Conservation (phyloP, 192 early-diverging fungal genomes). For the Gaertneriomyces sp. region DNA sequence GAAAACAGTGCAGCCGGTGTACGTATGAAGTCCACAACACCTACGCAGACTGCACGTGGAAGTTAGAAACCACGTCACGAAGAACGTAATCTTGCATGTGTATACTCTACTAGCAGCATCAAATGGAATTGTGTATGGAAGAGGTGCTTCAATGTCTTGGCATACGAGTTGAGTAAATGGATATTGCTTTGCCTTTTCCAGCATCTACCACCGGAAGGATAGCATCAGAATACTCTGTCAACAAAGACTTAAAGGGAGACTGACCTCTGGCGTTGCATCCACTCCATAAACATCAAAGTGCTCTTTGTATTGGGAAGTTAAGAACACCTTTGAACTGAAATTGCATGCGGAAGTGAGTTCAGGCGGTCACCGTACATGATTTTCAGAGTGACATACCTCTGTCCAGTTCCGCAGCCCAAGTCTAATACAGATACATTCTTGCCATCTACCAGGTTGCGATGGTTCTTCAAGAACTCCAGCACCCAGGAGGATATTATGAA, state of each 20-base stretch:
- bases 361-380: background rate
- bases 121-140: conserved; percentile 15
- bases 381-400: conserved; percentile 14
- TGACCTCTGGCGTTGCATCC: conserved; percentile 35
- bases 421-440: conserved; percentile 14
- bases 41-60: conserved; percentile 25
- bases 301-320: conserved; percentile 4
- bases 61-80: conserved; percentile 3
- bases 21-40: conserved; percentile 29
- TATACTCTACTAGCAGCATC: conserved; percentile 21
- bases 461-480: conserved; percentile 5
- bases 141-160: conserved; percentile 26
- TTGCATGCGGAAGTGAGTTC: background rate
- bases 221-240: background rate
- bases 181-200: conserved; percentile 24
- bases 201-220: conserved; percentile 11
- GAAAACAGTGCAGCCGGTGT: conserved; percentile 1
- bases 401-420: conserved; percentile 33
- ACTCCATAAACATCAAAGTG: conserved; percentile 25
- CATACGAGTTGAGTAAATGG: conserved; percentile 26
- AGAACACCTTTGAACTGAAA: conserved; percentile 27
- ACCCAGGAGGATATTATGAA: conserved; percentile 26
- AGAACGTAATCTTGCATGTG: background rate
- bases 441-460: background rate
- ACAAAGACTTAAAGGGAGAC: background rate